Evolutionary conservation across 202 grass and related monocot species (phyloP).

Genomic region (Miscanthus sacchariflorus): DNA sequence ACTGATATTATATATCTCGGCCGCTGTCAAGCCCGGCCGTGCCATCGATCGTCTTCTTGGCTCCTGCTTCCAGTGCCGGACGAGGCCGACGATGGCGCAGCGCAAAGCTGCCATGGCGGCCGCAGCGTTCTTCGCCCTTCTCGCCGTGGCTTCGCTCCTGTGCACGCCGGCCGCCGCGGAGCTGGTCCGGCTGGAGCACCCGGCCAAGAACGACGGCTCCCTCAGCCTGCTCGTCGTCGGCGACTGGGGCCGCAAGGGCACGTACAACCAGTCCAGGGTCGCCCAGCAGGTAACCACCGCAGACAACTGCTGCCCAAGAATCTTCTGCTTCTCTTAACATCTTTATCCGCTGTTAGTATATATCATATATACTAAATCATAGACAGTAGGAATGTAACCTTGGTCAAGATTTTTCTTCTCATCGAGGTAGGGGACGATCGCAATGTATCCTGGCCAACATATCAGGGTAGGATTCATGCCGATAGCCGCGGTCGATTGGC

Average conservation of each 20-base stretch:
- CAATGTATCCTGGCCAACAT: neutral
- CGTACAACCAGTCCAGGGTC: constrained; percentile 73
- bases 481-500: too few relatives aligned
- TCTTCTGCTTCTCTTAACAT: neutral
- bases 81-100: constrained; percentile 25
- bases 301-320: neutral
- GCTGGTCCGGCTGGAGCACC: constrained; percentile 59
- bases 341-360: neutral
- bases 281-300: constrained; percentile 60
- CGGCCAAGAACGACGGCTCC: constrained; percentile 64
- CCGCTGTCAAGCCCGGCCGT: neutral
- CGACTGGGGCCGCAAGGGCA: constrained; percentile 85
- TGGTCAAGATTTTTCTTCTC: neutral
- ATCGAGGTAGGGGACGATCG: neutral
- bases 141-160: constrained; percentile 37
- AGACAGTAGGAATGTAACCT: neutral
- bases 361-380: too few relatives aligned
- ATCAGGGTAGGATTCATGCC: neutral
- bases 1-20: neutral
- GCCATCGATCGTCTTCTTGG: neutral
- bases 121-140: neutral
- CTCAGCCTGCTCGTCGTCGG: constrained; percentile 82
- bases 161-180: constrained; percentile 44
- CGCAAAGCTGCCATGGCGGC: neutral
- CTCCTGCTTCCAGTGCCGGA: neutral